Conservation (phyloP, 2,329 filamentous ascomycete genomes). For the Fusarium albosuccineum region DNA sequence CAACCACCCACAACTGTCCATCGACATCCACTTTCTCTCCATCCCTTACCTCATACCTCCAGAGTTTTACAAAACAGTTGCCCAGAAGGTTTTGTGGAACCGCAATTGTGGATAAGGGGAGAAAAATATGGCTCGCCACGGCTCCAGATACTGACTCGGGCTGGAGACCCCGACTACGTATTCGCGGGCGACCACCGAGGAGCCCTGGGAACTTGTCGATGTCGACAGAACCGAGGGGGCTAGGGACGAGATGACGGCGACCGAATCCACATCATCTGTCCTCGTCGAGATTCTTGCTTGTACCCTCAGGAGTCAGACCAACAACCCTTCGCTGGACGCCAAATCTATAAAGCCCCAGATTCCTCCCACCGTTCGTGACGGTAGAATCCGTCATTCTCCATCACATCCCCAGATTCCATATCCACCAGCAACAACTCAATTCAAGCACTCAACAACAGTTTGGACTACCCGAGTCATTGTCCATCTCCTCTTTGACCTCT, state of each 20-base stretch:
- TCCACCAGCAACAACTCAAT: slow-evolving; percentile 18
- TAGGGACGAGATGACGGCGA: slow-evolving; percentile 31
- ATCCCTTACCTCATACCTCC: slow-evolving; percentile 43
- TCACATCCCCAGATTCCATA: slow-evolving; percentile 35
- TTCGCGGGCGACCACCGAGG: slow-evolving; percentile 36
- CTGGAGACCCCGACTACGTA: slow-evolving; percentile 39
- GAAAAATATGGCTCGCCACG: slow-evolving; percentile 40
- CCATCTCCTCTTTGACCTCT: not conserved
- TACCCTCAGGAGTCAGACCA: slow-evolving; percentile 34
- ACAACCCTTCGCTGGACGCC: slow-evolving; percentile 17
- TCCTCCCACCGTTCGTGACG: slow-evolving; percentile 58
- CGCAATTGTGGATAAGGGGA: slow-evolving; percentile 42
- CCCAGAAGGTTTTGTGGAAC: slow-evolving; percentile 39
- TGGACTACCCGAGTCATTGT: slow-evolving; percentile 12
- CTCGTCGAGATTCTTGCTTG: slow-evolving; percentile 11
- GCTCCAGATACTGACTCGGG: slow-evolving; percentile 42
- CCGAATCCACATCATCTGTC: slow-evolving; percentile 19
- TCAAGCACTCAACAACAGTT: slow-evolving; percentile 36
- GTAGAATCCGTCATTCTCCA: slow-evolving; percentile 47
- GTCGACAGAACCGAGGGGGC: slow-evolving; percentile 22
- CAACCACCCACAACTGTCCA: slow-evolving; percentile 10
- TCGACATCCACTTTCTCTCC: slow-evolving; percentile 4
- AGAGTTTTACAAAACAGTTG: slow-evolving; percentile 34
- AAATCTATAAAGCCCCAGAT: slow-evolving; percentile 51
- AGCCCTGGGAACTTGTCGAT: slow-evolving; percentile 25